Evolutionary conservation across 192 early-diverging fungal genomes (phyloP).

Genomic region (Chytriomyces sp.): DNA sequence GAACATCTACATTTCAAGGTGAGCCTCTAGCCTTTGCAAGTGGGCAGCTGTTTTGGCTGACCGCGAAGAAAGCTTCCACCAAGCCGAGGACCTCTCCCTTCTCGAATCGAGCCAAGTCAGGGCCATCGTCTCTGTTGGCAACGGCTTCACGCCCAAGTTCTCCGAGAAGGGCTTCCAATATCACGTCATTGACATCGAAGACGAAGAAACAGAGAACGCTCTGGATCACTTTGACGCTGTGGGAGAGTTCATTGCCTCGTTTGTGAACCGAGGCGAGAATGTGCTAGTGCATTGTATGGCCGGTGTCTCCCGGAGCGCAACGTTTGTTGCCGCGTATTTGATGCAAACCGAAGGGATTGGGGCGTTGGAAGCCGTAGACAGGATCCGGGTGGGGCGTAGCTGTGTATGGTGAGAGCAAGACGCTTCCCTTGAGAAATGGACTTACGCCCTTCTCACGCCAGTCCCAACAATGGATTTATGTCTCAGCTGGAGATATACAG

Average conservation of each 20-base stretch:
- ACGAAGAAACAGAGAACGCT: constrained; percentile 8
- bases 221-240: constrained; percentile 10
- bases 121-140: background rate
- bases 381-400: background rate
- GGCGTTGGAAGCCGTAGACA: background rate
- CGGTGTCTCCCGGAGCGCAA: constrained; percentile 9
- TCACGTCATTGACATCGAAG: constrained; percentile 12
- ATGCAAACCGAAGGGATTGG: background rate
- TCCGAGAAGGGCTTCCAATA: background rate
- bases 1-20: constrained; percentile 9
- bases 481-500: constrained; percentile 21
- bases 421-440: background rate
- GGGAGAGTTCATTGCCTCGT: background rate
- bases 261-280: background rate
- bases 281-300: constrained; percentile 27
- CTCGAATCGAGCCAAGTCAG: background rate
- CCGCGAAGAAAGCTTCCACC: background rate
- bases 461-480: constrained; percentile 23
- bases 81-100: background rate
- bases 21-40: too few species aligned
- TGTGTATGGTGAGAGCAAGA: background rate
- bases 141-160: constrained; percentile 12
- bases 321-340: constrained; percentile 28
- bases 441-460: background rate
- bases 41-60: background rate